These are phyloP conservation scores for Pyrenochaeta sp. DNA, from an alignment of 2,329 filamentous ascomycete genomes.

Conservation along the genomic window DNA sequence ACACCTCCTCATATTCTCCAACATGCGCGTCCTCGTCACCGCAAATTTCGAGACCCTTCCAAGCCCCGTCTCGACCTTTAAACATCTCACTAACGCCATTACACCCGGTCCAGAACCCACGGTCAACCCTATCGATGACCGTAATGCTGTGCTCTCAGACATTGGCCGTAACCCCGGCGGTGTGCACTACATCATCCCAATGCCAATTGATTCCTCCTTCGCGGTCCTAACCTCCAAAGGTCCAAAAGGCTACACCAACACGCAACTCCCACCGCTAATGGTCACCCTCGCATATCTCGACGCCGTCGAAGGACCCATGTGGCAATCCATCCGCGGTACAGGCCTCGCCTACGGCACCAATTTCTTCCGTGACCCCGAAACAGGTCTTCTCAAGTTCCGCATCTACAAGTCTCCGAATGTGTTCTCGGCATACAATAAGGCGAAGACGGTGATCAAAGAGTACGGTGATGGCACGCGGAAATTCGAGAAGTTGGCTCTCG, in stretches of 20 bases:
- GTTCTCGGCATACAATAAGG: slow-evolving; percentile 83
- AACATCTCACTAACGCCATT: slow-evolving; percentile 61
- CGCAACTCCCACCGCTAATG: slow-evolving; percentile 81
- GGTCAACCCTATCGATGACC: slow-evolving; percentile 75
- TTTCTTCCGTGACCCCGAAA: slow-evolving; percentile 80
- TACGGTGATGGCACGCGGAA: slow-evolving; percentile 75
- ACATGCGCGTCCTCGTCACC: slow-evolving; percentile 85
- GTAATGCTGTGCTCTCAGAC: slow-evolving; percentile 74
- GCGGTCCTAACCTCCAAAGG: slow-evolving; percentile 78
- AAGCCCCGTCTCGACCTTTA: slow-evolving; percentile 82
- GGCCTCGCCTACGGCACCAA: slow-evolving; percentile 90
- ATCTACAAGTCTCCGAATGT: slow-evolving; percentile 92
- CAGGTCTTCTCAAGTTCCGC: slow-evolving; percentile 81
- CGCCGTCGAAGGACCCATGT: slow-evolving; percentile 90
- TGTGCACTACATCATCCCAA: slow-evolving; percentile 81
- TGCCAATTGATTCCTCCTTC: slow-evolving; percentile 93
- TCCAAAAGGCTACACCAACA: slow-evolving; percentile 77
- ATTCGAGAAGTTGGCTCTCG: slow-evolving; percentile 83
- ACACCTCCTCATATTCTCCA: slow-evolving; percentile 81
- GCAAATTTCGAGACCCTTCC: slow-evolving; percentile 79
- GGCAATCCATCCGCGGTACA: slow-evolving; percentile 90
- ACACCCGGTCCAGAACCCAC: slow-evolving; percentile 60
- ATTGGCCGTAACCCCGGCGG: slow-evolving; percentile 79
- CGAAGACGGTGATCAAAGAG: slow-evolving; percentile 75
- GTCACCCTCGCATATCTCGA: slow-evolving; percentile 93